Percentiles rank a stretch among this genome's conserved stretches.
These are phyloP conservation scores for Penicillium argentinense DNA, from an alignment of 495 filamentous ascomycete genomes.

Conservation along the genomic window DNA sequence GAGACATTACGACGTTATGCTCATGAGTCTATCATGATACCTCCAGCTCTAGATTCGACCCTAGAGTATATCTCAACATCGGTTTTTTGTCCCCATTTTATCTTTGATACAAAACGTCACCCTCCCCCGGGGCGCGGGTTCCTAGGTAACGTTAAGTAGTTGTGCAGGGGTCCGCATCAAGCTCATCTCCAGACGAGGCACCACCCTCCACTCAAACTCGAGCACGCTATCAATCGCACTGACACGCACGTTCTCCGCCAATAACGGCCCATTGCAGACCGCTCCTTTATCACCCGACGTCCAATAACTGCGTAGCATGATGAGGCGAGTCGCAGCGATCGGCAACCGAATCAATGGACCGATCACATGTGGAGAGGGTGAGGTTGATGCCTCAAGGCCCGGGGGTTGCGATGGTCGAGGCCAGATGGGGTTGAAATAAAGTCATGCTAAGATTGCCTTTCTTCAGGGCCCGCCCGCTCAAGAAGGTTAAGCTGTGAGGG, in stretches of 20 bases:
- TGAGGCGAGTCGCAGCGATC: too few relatives aligned
- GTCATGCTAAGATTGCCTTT: constrained; percentile 8
- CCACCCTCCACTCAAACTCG: neutral
- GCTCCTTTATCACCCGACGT: constrained; percentile 7
- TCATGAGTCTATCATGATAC: neutral
- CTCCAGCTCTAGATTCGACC: too few relatives aligned
- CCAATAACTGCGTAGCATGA: too few relatives aligned
- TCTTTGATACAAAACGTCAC: too few relatives aligned
- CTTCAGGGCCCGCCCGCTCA: constrained; percentile 3
- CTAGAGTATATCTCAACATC: too few relatives aligned
- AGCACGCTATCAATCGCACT: neutral
- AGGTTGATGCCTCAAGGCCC: too few relatives aligned
- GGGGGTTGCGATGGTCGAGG: neutral
- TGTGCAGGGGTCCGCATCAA: too few relatives aligned
- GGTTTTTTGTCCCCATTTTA: too few relatives aligned
- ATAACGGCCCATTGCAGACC: constrained; percentile 7
- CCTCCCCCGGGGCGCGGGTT: too few relatives aligned
- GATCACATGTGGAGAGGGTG: neutral
- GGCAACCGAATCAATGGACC: neutral
- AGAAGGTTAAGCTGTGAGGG: constrained; percentile 5
- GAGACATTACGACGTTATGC: constrained; percentile 1
- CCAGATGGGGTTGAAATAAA: constrained; percentile 17
- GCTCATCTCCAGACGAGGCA: too few relatives aligned
- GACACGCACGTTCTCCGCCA: constrained; percentile 3
- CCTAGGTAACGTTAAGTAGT: too few relatives aligned